These are phyloP conservation scores for Phytophthora hibernalis DNA, from an alignment of 352 stramenopile species.

Conservation along the genomic window DNA sequence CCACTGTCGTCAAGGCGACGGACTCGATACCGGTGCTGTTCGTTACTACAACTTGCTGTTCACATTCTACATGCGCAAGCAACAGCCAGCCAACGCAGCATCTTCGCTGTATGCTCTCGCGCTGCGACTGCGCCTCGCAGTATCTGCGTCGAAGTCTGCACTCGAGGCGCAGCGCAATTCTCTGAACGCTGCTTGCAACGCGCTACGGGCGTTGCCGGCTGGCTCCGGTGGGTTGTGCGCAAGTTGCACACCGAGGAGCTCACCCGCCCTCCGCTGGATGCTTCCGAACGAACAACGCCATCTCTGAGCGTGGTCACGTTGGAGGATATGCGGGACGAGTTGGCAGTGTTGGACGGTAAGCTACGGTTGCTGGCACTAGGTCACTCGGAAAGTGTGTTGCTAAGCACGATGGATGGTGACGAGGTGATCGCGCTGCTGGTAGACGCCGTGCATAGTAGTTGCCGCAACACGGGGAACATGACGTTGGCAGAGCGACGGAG, in stretches of 20 bases:
- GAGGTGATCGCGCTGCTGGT: conserved; percentile 69
- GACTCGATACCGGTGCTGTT: conserved; percentile 53
- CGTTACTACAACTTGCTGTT: conserved; percentile 79
- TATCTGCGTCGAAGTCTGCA: conserved; percentile 44
- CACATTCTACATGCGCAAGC: conserved; percentile 68
- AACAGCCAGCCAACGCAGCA: conserved; percentile 69
- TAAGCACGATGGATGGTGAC: conserved; percentile 63
- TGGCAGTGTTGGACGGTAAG: conserved; percentile 72
- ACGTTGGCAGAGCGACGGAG: conserved; percentile 58
- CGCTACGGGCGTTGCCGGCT: conserved; percentile 47
- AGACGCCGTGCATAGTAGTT: conserved; percentile 44
- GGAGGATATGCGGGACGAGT: conserved; percentile 64
- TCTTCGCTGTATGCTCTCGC: conserved; percentile 66
- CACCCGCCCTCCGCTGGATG: conserved; percentile 13
- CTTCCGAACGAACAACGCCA: conserved; percentile 14
- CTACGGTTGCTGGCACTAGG: conserved; percentile 60
- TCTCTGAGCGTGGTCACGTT: conserved; percentile 69
- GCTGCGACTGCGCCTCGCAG: conserved; percentile 53
- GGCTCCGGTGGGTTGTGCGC: conserved; percentile 74
- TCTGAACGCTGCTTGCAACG: conserved; percentile 55
- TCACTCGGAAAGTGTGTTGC: conserved; percentile 58
- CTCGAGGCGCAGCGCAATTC: conserved; percentile 72
- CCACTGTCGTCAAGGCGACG: conserved; percentile 49
- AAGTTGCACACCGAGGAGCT: conserved; percentile 74
- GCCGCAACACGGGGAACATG: conserved; percentile 17